These are phyloP conservation scores for Lineolata rhizophorae DNA, from an alignment of 495 filamentous ascomycete genomes.

Conservation along the genomic window DNA sequence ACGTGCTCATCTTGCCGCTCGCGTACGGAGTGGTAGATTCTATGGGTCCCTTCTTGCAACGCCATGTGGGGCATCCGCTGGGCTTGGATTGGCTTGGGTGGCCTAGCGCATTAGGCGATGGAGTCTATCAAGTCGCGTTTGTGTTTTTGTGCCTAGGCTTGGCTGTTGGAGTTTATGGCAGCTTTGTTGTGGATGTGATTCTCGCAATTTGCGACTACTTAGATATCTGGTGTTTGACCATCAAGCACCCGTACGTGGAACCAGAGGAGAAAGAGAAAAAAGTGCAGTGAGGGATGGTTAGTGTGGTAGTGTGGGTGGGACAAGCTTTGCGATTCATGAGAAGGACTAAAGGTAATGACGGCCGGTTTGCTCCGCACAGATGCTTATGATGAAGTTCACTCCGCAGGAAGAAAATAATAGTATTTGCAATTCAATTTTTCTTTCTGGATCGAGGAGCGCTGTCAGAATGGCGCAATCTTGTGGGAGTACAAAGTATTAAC, in stretches of 20 bases:
- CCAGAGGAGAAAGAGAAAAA: too few species aligned
- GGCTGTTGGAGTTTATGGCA: constrained; percentile 72
- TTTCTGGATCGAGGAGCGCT: too few species aligned
- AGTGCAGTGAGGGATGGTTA: too few species aligned
- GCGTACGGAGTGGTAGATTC: constrained; percentile 55
- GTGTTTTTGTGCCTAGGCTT: constrained; percentile 65
- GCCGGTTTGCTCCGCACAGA: too few species aligned
- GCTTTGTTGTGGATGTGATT: constrained; percentile 89
- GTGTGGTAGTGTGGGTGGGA: too few species aligned
- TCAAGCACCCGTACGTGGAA: constrained; percentile 47
- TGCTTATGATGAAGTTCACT: too few species aligned
- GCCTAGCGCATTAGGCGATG: constrained; percentile 53
- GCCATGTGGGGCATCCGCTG: constrained; percentile 23
- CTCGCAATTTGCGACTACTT: constrained; percentile 93
- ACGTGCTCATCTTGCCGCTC: constrained; percentile 51
- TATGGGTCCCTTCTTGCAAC: constrained; percentile 38
- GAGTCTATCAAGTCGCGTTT: constrained; percentile 63
- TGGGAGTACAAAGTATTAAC: too few species aligned
- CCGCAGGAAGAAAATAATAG: too few species aligned
- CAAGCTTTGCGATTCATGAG: too few species aligned
- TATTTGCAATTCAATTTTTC: too few species aligned
- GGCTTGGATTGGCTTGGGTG: constrained; percentile 31
- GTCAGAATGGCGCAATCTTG: too few species aligned
- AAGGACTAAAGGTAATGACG: too few species aligned
- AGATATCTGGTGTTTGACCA: constrained; percentile 95